These are phyloP conservation scores for Fibroporia radiculosa DNA, from an alignment of 768 basidiomycete genomes.

Conservation along the genomic window DNA sequence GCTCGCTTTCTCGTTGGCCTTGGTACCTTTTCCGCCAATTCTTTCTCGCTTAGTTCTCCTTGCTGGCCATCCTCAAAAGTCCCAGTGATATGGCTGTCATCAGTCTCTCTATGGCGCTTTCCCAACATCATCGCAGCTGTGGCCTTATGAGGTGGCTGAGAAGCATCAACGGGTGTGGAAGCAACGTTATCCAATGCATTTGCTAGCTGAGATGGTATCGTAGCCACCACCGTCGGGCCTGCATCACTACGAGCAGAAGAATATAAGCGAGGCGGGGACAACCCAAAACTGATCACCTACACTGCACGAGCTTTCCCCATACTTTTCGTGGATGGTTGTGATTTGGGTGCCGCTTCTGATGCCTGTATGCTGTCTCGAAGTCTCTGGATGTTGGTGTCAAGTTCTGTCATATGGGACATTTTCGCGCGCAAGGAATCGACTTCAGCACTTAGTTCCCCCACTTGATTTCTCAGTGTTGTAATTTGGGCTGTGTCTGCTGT, in stretches of 20 bases:
- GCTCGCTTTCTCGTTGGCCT: slow-evolving; percentile 49
- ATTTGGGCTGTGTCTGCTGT: slow-evolving; percentile 28
- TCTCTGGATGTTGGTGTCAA: slow-evolving; percentile 13
- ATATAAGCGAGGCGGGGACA: too few species aligned
- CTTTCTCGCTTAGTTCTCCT: slow-evolving; percentile 28
- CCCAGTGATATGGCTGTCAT: slow-evolving; percentile 34
- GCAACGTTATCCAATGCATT: too few species aligned
- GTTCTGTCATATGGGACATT: slow-evolving; percentile 5
- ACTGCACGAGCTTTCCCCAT: slow-evolving; percentile 13
- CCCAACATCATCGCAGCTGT: slow-evolving; percentile 39
- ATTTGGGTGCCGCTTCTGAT: not conserved
- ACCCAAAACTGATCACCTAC: slow-evolving; percentile 2
- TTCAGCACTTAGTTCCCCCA: slow-evolving; percentile 30
- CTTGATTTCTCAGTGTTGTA: slow-evolving; percentile 27
- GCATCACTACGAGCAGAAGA: not conserved
- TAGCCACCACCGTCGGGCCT: too few species aligned
- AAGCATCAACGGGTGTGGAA: too few species aligned
- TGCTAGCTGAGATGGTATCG: too few species aligned
- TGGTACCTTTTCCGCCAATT: slow-evolving; percentile 29
- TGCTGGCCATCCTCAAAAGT: slow-evolving; percentile 36
- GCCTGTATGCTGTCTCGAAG: not conserved
- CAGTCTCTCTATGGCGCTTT: slow-evolving; percentile 55
- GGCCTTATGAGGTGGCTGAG: slow-evolving; percentile 24
- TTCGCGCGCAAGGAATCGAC: slow-evolving; percentile 24
- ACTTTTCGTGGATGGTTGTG: slow-evolving; percentile 9